These are phyloP conservation scores for Coemansia sp. DNA, from an alignment of 192 early-diverging fungal genomes.

Conservation along the genomic window DNA sequence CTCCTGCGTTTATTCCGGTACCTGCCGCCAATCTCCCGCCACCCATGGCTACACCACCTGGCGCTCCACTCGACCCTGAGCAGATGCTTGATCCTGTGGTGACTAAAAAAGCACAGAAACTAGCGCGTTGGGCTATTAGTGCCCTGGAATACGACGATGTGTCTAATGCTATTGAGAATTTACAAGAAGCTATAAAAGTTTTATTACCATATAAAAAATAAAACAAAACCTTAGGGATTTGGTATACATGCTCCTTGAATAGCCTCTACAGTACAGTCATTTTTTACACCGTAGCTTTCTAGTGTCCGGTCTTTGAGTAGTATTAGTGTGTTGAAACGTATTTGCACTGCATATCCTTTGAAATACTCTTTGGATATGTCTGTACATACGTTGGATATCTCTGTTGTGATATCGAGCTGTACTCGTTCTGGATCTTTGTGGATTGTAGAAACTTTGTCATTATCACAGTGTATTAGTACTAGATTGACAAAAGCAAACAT, in stretches of 20 bases:
- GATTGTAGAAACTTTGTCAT: neutral
- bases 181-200: conserved; percentile 66
- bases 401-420: neutral
- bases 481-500: neutral
- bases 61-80: conserved; percentile 1
- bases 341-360: neutral
- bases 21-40: conserved; percentile 34
- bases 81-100: conserved; percentile 57
- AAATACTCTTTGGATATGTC: neutral
- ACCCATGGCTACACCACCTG: neutral
- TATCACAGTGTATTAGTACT: neutral
- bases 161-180: conserved; percentile 75
- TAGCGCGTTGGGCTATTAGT: conserved; percentile 89
- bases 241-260: neutral
- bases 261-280: neutral
- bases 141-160: conserved; percentile 96
- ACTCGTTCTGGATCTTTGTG: neutral
- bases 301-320: neutral
- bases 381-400: neutral
- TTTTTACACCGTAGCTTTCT: neutral
- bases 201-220: conserved; percentile 35
- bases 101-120: conserved; percentile 78
- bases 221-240: neutral
- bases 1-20: conserved; percentile 40
- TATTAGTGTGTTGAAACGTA: neutral